phyloP scores from a whole-genome alignment of 176 grass and related monocot species.

The Puya raimondii region DNA sequence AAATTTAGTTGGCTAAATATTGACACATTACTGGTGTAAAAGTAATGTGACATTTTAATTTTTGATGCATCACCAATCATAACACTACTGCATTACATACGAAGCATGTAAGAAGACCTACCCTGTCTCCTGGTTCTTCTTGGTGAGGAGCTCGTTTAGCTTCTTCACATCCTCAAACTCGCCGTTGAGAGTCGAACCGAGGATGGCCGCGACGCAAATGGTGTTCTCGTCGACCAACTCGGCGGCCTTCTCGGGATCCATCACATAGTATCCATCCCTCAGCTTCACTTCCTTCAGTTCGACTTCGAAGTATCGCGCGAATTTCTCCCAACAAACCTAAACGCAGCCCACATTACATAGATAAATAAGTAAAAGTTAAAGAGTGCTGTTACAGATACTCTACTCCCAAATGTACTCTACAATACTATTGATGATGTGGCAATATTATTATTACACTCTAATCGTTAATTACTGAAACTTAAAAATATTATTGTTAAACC shows the following conservation, averaged over 20 bases:
- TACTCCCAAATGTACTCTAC: too few relatives aligned
- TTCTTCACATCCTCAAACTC: conserved; percentile 98
- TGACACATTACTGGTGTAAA: too few relatives aligned
- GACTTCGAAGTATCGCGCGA: conserved; percentile 92
- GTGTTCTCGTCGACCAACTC: conserved; percentile 96
- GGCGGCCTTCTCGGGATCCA: conserved; percentile 90
- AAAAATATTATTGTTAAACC: too few relatives aligned
- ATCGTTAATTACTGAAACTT: too few relatives aligned
- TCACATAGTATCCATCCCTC: conserved; percentile 87
- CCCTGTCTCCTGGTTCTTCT: conserved; percentile 70
- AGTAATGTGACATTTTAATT: too few relatives aligned
- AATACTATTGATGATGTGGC: too few relatives aligned
- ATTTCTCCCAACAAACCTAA: conserved; percentile 98
- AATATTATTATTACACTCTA: too few relatives aligned
- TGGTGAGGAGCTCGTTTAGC: conserved; percentile 59
- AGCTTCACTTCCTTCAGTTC: conserved; percentile 95
- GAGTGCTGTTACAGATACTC: too few relatives aligned
- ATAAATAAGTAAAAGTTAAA: too few relatives aligned
- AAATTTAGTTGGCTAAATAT: too few relatives aligned
- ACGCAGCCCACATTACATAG: not conserved
- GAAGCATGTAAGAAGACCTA: not conserved
- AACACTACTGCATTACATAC: too few relatives aligned
- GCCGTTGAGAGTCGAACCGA: conserved; percentile 94
- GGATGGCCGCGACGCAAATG: conserved; percentile 87
- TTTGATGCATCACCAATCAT: too few relatives aligned